Percentiles rank a stretch among this genome's conserved stretches.
Conservation (phyloP, 169 alveolate genomes). For the Babesia bigemina region DNA sequence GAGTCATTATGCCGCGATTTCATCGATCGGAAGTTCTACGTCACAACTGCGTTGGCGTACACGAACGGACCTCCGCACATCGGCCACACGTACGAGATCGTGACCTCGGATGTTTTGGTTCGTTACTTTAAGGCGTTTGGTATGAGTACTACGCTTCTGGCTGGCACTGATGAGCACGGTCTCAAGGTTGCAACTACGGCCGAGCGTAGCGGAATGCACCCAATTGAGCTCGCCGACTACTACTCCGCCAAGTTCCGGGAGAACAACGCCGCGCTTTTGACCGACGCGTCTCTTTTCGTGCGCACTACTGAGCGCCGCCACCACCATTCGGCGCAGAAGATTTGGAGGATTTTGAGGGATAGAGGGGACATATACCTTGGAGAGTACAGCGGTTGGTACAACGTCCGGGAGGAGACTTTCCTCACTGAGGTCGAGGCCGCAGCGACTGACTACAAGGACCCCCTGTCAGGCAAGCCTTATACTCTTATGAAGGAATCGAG, state of each 20-base stretch:
- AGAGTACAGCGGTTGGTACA: slow-evolving; percentile 89
- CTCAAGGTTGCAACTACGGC: slow-evolving; percentile 90
- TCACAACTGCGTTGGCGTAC: slow-evolving; percentile 92
- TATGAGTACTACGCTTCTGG: slow-evolving; percentile 77
- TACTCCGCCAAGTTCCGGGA: slow-evolving; percentile 71
- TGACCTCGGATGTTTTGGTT: slow-evolving; percentile 74
- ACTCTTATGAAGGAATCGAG: slow-evolving; percentile 86
- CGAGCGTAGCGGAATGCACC: slow-evolving; percentile 74
- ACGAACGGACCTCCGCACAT: slow-evolving; percentile 92
- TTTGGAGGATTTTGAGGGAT: slow-evolving; percentile 78
- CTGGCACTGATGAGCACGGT: slow-evolving; percentile 95
- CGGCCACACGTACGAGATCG: slow-evolving; percentile 89
- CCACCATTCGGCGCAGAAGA: slow-evolving; percentile 74
- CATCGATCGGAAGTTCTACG: slow-evolving; percentile 65
- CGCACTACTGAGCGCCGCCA: slow-evolving; percentile 87
- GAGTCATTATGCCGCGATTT: slow-evolving; percentile 1
- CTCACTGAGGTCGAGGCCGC: slow-evolving; percentile 89
- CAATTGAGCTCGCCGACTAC: slow-evolving; percentile 84
- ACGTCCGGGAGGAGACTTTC: slow-evolving; percentile 90
- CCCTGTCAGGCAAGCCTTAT: slow-evolving; percentile 80
- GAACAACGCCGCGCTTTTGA: slow-evolving; percentile 54
- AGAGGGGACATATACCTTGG: slow-evolving; percentile 86
- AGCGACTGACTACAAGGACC: slow-evolving; percentile 83
- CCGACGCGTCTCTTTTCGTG: slow-evolving; percentile 78
- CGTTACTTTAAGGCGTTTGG: slow-evolving; percentile 84